Evolutionary conservation across 768 basidiomycete species (phyloP).

Genomic region (Pleurotus giganteus): DNA sequence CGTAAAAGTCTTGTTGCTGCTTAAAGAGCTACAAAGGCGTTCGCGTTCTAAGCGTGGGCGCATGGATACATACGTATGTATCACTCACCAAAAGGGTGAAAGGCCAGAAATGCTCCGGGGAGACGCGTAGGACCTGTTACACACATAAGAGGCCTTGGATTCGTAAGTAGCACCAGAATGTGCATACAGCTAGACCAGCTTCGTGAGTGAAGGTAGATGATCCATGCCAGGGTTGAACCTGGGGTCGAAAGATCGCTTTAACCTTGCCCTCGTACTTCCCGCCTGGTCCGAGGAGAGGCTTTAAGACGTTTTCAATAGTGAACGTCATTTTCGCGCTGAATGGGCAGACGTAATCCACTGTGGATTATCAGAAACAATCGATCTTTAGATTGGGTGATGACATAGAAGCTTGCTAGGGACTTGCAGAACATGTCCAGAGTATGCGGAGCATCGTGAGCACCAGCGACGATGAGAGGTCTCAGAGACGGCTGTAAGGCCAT

Average conservation of each 20-base stretch:
- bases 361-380: background rate
- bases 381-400: background rate
- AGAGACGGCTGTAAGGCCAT: conserved; percentile 85
- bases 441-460: conserved; percentile 59
- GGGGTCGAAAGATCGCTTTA: conserved; percentile 65
- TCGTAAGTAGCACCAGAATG: background rate
- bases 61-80: background rate
- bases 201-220: conserved; percentile 79
- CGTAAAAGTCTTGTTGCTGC: conserved; percentile 74
- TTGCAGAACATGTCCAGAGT: conserved; percentile 78
- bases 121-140: conserved; percentile 61
- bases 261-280: conserved; percentile 73
- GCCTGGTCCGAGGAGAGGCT: conserved; percentile 52
- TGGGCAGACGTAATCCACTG: conserved; percentile 90
- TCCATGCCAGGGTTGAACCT: conserved; percentile 80
- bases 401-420: conserved; percentile 19
- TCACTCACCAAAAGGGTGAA: conserved; percentile 63
- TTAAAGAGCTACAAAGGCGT: conserved; percentile 63
- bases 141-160: background rate
- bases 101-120: conserved; percentile 78
- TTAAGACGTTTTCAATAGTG: conserved; percentile 57
- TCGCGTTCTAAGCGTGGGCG: background rate
- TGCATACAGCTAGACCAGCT: conserved; percentile 71
- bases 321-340: conserved; percentile 66
- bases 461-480: conserved; percentile 60